Conservation (phyloP, 148 eudicot genomes). For the Vaccinium macrocarpon region DNA sequence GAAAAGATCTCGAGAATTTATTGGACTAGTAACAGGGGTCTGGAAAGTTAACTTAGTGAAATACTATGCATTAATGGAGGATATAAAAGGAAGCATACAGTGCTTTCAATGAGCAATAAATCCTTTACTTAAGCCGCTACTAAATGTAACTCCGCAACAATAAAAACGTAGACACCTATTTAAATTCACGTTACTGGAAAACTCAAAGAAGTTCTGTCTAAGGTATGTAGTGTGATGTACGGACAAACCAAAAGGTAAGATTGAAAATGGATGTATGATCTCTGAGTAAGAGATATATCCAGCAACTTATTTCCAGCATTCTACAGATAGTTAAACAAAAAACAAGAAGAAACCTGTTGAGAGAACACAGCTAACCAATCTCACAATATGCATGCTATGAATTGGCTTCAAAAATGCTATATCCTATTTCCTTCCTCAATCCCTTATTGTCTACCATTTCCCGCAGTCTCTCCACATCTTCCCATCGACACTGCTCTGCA, state of each 20-base stretch:
- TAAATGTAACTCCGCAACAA: constrained; percentile 10
- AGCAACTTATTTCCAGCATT: neutral
- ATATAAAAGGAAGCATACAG: neutral
- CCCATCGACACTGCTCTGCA: constrained; percentile 69
- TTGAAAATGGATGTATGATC: neutral
- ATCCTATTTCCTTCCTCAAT: constrained; percentile 44
- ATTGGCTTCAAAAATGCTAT: constrained; percentile 38
- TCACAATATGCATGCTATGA: neutral
- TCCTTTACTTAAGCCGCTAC: neutral
- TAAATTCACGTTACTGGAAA: neutral
- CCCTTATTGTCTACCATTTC: constrained; percentile 35
- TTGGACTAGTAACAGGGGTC: constrained; percentile 5
- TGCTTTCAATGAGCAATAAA: constrained; percentile 12
- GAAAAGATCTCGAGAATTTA: neutral
- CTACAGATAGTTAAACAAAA: neutral
- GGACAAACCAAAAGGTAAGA: neutral
- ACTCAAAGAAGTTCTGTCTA: neutral
- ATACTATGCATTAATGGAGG: neutral
- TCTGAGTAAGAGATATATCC: neutral
- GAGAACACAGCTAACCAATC: constrained; percentile 6
- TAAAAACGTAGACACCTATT: neutral
- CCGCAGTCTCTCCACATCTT: constrained; percentile 55
- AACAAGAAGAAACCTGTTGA: constrained; percentile 12
- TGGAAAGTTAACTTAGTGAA: neutral
- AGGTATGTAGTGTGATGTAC: neutral